Percentiles rank a stretch among this genome's conserved stretches.
These are phyloP conservation scores for Phytophthora chlamydospora DNA, from an alignment of 352 stramenopile species.

Conservation along the genomic window DNA sequence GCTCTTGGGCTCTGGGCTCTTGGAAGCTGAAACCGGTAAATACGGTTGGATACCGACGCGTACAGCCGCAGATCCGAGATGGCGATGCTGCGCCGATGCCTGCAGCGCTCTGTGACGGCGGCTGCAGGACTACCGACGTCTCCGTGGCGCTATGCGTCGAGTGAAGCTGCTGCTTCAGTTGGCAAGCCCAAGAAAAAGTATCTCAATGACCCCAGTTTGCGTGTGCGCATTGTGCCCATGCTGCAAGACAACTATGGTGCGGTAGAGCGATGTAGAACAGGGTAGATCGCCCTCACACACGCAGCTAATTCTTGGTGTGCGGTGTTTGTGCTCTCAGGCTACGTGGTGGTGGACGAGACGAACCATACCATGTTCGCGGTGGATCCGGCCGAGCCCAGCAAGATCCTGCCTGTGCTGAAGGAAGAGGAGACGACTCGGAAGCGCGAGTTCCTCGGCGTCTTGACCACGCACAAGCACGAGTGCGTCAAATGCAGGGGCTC, in stretches of 20 bases:
- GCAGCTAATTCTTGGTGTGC: background rate
- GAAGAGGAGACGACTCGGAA: slow-evolving; percentile 72
- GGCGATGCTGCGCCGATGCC: slow-evolving; percentile 7
- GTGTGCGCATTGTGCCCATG: slow-evolving; percentile 85
- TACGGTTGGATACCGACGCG: background rate
- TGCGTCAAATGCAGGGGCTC: slow-evolving; percentile 31
- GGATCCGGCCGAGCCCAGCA: slow-evolving; percentile 68
- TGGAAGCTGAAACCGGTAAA: slow-evolving; percentile 5
- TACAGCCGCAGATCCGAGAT: background rate
- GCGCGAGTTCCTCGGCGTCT: slow-evolving; percentile 82
- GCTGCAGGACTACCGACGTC: background rate
- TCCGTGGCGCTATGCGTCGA: slow-evolving; percentile 11
- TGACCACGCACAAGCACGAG: slow-evolving; percentile 95
- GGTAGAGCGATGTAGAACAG: background rate
- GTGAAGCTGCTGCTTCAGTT: background rate
- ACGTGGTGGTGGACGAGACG: slow-evolving; percentile 78
- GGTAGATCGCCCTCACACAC: too few relatives aligned
- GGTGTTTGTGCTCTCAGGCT: slow-evolving; percentile 42
- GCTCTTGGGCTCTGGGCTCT: too few relatives aligned
- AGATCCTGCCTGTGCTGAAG: slow-evolving; percentile 69
- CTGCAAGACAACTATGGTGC: slow-evolving; percentile 85
- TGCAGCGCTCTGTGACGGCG: slow-evolving; percentile 8
- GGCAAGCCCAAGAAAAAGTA: slow-evolving; percentile 58
- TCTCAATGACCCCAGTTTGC: slow-evolving; percentile 76
- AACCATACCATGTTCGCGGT: slow-evolving; percentile 88